Percentiles rank a stretch among this genome's conserved stretches.
Evolutionary conservation across 768 basidiomycete genomes (phyloP).

Genomic region (Dendrothele bispora): DNA sequence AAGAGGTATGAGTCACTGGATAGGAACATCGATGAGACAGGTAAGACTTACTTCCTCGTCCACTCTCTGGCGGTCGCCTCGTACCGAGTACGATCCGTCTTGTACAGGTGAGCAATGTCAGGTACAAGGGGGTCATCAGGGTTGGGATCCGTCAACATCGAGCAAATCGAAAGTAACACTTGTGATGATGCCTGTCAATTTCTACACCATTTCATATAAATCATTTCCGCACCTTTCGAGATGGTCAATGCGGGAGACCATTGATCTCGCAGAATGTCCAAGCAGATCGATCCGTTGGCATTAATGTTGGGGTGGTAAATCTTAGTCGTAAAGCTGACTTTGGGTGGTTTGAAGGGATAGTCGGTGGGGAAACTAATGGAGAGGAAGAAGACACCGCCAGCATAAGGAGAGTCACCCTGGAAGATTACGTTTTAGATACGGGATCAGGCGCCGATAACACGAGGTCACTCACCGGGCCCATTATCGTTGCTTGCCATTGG

Average conservation of each 20-base stretch:
- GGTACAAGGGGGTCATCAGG: conserved; percentile 99
- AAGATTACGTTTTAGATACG: conserved; percentile 5
- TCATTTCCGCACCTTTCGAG: conserved; percentile 77
- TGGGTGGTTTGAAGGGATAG: conserved; percentile 99
- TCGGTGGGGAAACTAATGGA: conserved; percentile 93
- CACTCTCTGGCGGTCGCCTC: conserved; percentile 98
- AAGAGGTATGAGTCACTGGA: no score
- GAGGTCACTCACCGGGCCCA: conserved; percentile 84
- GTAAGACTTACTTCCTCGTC: conserved; percentile 89
- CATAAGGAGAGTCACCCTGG: conserved; percentile 96
- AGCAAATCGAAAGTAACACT: conserved; percentile 98
- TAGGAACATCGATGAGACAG: no score
- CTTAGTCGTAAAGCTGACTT: conserved; percentile 99
- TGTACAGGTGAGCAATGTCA: conserved; percentile 98
- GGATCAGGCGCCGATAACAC: background rate
- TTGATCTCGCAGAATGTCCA: conserved; percentile 98
- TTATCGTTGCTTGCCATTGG: conserved; percentile 99
- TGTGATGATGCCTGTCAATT: background rate
- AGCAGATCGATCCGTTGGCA: conserved; percentile 97
- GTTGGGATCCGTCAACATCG: conserved; percentile 99
- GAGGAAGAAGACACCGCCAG: conserved; percentile 99
- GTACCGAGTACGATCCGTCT: conserved; percentile 96
- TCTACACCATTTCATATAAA: background rate
- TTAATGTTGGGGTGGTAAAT: conserved; percentile 99
- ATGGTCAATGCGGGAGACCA: conserved; percentile 99